Conservation (phyloP, 1,284 basidiomycete genomes). For the Sanghuangporus weigelae region DNA sequence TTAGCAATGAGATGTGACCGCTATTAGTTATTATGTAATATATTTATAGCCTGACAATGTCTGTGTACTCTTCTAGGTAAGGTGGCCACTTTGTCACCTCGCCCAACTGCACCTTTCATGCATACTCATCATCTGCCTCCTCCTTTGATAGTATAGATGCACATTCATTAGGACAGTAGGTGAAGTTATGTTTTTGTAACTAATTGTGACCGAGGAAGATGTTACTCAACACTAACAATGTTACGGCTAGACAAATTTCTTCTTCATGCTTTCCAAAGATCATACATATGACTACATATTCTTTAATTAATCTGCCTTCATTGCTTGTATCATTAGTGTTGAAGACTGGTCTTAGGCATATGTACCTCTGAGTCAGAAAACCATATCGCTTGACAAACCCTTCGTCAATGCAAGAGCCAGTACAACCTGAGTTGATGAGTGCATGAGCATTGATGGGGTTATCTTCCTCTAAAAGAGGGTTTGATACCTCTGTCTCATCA, state of each 20-base stretch:
- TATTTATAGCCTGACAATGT: neutral
- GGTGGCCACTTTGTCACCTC: neutral
- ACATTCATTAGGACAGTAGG: neutral
- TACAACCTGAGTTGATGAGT: neutral
- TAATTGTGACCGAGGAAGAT: neutral
- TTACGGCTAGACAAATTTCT: neutral
- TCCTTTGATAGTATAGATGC: neutral
- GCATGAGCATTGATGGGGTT: neutral
- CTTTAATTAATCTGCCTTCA: neutral
- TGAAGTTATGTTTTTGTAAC: neutral
- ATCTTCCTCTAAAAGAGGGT: neutral
- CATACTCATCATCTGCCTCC: neutral
- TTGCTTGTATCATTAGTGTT: conserved; percentile 2
- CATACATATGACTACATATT: neutral
- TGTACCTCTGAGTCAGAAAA: neutral
- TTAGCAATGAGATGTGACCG: too few species aligned
- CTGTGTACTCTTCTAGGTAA: neutral
- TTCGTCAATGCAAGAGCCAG: neutral
- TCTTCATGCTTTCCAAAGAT: neutral
- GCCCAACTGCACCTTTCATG: neutral
- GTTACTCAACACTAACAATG: neutral
- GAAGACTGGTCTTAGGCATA: neutral
- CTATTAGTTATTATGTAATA: too few species aligned
- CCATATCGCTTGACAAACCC: neutral
- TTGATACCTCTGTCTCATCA: too few species aligned